Conservation (phyloP, 306 rosid species). For the Vachellia collinsii region DNA sequence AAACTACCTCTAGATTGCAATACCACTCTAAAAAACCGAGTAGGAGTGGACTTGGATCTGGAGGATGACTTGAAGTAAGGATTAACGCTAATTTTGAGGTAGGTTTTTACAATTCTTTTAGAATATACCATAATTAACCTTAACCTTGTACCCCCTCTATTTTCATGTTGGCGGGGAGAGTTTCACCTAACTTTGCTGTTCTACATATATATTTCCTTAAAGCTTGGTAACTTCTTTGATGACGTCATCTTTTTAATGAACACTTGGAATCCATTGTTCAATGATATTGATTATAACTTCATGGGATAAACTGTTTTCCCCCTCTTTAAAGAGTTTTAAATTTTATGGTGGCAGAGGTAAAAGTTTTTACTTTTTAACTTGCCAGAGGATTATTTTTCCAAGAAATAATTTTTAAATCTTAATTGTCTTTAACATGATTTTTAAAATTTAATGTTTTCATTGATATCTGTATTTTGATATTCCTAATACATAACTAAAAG, state of each 20-base stretch:
- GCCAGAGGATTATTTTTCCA: not conserved
- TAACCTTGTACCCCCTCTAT: constrained; percentile 29
- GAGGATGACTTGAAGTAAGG: constrained; percentile 63
- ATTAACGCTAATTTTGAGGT: constrained; percentile 38
- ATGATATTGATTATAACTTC: not conserved
- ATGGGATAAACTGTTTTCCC: not conserved
- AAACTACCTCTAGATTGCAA: constrained; percentile 56
- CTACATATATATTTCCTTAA: not conserved
- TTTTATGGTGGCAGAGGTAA: not conserved
- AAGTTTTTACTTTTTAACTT: not conserved
- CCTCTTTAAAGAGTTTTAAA: not conserved
- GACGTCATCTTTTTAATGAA: not conserved
- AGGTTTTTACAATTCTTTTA: not conserved
- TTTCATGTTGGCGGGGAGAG: constrained; percentile 38
- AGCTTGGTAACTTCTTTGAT: not conserved
- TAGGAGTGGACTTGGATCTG: constrained; percentile 66
- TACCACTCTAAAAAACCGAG: constrained; percentile 57
- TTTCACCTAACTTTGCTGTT: constrained; percentile 31
- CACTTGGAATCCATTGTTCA: not conserved
- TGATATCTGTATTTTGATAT: too few relatives aligned
- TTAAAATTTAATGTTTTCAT: not conserved
- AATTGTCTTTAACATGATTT: not conserved
- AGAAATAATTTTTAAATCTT: too few relatives aligned
- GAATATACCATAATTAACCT: constrained; percentile 17
- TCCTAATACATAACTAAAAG: not conserved